Conservation (phyloP, 2,329 filamentous ascomycete species). For the Diaporthe australafricana region DNA sequence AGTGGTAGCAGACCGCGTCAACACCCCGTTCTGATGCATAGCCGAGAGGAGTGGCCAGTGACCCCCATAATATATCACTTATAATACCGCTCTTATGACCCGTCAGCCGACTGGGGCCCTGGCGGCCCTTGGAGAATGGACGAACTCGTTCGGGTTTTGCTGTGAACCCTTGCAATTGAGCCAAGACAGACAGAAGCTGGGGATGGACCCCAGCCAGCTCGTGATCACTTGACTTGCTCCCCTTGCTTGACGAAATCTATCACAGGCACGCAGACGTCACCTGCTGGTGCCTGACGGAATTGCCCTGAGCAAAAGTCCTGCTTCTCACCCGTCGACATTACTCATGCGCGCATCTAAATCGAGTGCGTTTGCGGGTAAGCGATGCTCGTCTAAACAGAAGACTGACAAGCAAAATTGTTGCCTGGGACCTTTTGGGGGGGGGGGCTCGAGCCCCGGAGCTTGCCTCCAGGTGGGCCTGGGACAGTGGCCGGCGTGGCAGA, state of each 20-base stretch:
- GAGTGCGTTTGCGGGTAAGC: neutral
- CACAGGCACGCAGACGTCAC: neutral
- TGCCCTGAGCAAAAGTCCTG: too few relatives aligned
- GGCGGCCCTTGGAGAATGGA: neutral
- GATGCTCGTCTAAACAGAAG: neutral
- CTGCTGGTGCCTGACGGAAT: neutral
- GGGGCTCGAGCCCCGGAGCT: slow-evolving; percentile 7
- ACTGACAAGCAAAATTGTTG: slow-evolving; percentile 5
- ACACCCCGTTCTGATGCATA: slow-evolving; percentile 13
- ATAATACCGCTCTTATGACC: slow-evolving; percentile 8
- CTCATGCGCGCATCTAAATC: neutral
- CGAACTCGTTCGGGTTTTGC: neutral
- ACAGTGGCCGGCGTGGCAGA: neutral
- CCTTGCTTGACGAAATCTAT: neutral
- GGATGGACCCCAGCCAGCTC: slow-evolving; percentile 12
- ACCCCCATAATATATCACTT: slow-evolving; percentile 19
- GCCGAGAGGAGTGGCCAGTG: slow-evolving; percentile 8
- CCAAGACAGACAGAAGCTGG: neutral
- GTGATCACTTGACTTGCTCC: slow-evolving; percentile 14
- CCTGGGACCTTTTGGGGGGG: neutral
- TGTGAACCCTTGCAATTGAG: slow-evolving; percentile 2
- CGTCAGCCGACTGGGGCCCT: slow-evolving; percentile 3
- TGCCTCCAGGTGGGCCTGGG: neutral
- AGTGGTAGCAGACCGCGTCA: neutral
- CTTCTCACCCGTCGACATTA: neutral